These are phyloP conservation scores for Globisporangium spinosum DNA, from an alignment of 352 stramenopile species.

Conservation along the genomic window DNA sequence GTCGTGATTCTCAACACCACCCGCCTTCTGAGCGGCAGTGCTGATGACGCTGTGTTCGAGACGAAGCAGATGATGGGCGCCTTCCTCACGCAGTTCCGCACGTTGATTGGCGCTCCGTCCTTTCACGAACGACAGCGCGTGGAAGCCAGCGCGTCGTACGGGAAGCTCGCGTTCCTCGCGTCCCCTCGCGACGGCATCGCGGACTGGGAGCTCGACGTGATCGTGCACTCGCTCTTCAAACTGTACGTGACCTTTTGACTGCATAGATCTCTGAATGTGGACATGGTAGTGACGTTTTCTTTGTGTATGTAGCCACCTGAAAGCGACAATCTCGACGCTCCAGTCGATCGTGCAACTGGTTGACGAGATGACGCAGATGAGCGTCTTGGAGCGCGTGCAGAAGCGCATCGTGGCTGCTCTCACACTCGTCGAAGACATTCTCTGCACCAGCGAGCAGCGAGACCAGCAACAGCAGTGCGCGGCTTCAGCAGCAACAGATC, in stretches of 20 bases:
- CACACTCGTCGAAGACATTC: slow-evolving; percentile 45
- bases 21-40: not conserved
- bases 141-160: slow-evolving; percentile 15
- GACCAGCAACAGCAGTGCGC: slow-evolving; percentile 20
- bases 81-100: slow-evolving; percentile 63
- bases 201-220: slow-evolving; percentile 69
- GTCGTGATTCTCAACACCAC: slow-evolving; percentile 56
- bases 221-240: slow-evolving; percentile 44
- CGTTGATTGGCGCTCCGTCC: slow-evolving; percentile 51
- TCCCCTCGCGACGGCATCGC: slow-evolving; percentile 48
- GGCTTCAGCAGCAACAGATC: slow-evolving; percentile 19
- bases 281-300: not conserved
- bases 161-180: slow-evolving; percentile 40
- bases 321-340: slow-evolving; percentile 57
- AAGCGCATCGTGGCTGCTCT: slow-evolving; percentile 48
- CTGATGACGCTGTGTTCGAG: slow-evolving; percentile 17
- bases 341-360: slow-evolving; percentile 74
- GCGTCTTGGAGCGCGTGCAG: slow-evolving; percentile 61
- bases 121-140: slow-evolving; percentile 39
- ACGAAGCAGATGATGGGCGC: slow-evolving; percentile 61
- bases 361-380: slow-evolving; percentile 65
- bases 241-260: slow-evolving; percentile 21
- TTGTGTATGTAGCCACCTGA: slow-evolving; percentile 35
- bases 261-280: not conserved
- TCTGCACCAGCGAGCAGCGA: slow-evolving; percentile 21